These are phyloP conservation scores for Ceratobasidium sp. DNA, from an alignment of 1,284 basidiomycete genomes.

Conservation along the genomic window DNA sequence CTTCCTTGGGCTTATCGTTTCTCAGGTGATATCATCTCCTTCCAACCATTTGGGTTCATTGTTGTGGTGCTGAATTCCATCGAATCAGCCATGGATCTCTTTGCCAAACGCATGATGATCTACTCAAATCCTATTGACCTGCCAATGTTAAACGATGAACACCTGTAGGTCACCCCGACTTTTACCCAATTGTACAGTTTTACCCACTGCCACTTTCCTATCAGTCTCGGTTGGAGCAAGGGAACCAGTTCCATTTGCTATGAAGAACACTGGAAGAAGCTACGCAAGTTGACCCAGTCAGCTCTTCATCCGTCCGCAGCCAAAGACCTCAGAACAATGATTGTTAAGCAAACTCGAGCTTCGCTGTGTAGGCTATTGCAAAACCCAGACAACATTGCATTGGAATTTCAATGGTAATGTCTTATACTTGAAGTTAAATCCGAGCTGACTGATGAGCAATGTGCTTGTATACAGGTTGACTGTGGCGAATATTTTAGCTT, in stretches of 20 bases:
- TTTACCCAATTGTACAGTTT: neutral
- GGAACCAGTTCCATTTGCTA: neutral
- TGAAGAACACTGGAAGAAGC: slow-evolving; percentile 12
- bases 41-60: slow-evolving; percentile 30
- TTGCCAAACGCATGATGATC: slow-evolving; percentile 39
- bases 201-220: neutral
- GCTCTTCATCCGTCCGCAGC: slow-evolving; percentile 13
- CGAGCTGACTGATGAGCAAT: neutral
- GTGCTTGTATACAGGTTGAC: neutral
- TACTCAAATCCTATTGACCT: slow-evolving; percentile 43
- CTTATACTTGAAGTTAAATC: neutral
- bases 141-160: slow-evolving; percentile 12
- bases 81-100: slow-evolving; percentile 44
- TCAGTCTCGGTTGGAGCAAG: slow-evolving; percentile 26
- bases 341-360: slow-evolving; percentile 2
- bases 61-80: slow-evolving; percentile 46
- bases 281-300: slow-evolving; percentile 13
- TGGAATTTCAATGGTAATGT: slow-evolving; percentile 6
- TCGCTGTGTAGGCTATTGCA: neutral
- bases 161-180: neutral
- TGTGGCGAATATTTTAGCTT: neutral
- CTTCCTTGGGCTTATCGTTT: neutral
- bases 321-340: neutral
- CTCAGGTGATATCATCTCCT: slow-evolving; percentile 23
- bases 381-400: neutral